Evolutionary conservation across 2,329 filamentous ascomycete species (phyloP).

Genomic region (Septoria linicola): DNA sequence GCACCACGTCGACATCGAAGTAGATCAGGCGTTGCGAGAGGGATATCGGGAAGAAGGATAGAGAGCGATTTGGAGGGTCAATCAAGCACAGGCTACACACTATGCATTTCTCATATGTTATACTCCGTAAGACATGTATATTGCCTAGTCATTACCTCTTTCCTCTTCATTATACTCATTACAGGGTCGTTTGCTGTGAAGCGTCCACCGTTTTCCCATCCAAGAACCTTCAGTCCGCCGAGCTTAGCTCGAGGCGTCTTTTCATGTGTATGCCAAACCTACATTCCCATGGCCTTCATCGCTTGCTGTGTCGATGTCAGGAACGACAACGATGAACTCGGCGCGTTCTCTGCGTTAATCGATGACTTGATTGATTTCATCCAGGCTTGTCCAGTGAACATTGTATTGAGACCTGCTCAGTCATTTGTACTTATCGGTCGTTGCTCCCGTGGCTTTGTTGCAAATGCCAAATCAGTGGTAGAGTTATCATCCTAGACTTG

Average conservation of each 20-base stretch:
- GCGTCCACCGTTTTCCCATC: no score
- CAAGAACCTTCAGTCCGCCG: neutral
- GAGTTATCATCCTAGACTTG: neutral
- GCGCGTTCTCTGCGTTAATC: neutral
- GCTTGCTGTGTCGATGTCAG: neutral
- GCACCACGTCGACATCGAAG: no score
- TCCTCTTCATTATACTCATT: no score
- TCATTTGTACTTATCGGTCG: neutral
- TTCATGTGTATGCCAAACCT: neutral
- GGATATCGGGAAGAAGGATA: no score
- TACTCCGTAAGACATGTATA: no score
- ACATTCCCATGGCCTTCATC: neutral
- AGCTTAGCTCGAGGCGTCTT: neutral
- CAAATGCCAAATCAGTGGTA: neutral
- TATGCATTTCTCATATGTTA: no score
- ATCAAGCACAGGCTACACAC: no score
- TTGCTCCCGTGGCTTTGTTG: neutral
- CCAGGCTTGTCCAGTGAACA: neutral
- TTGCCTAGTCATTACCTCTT: no score
- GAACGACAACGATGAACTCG: neutral
- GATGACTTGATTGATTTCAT: neutral
- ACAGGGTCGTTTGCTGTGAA: no score
- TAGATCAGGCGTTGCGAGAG: no score
- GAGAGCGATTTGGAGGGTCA: no score
- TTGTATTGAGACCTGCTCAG: neutral